Evolutionary conservation across 805 yeast species (phyloP), one percentile per base, ranked within the genome.

Genomic region (Limtongia smithiae): DNA sequence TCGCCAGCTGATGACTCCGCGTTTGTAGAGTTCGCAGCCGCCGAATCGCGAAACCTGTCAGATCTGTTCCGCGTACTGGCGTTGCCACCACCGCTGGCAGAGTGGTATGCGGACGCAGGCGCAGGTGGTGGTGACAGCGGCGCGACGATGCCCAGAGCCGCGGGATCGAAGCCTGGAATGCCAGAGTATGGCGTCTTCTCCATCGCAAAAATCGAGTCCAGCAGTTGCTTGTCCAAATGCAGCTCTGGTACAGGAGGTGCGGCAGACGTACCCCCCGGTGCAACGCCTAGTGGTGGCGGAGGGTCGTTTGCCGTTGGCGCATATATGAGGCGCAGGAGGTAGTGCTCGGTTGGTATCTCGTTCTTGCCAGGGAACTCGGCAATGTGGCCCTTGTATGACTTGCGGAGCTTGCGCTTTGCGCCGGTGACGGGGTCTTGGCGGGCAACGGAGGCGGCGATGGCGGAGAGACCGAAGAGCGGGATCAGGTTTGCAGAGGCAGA

Each of bases 381-480:
- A 12, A 93, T 84, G 65, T 91, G 97, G 57, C 90, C 89, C 66
- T 93, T 93, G 69, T 93, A 93, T 0, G 97, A 88, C 68, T 93
- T 93, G 60, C 98, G 77, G 47, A 93, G 76, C 68, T 93, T 93
- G 33, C 89, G 89, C 46, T 96, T 96, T 59, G 86, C 89, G 0
- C 93, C 77, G 0, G 96, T 96, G 61, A 84, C 94, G 2, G 88
- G 82, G 61, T 86, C 89, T 9, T 83, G 76, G 62, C 98, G 77
- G 1, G 96, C 95, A 37, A 93, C 83, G 3, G 95, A 82, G 46
- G 78, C 73, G 0, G 96, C 85, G 12, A 90, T 70, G 1, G 74
- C 76, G 34, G 77, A 76, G 35, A 93, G 68, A 1, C 81, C 82
- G 60, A 88, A 93, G 14, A 84, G 66, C 22, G 78, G 69, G 18